Base-by-base conservation (phyloP, 257 asterid species). In the Forsythia viridissima region DNA sequence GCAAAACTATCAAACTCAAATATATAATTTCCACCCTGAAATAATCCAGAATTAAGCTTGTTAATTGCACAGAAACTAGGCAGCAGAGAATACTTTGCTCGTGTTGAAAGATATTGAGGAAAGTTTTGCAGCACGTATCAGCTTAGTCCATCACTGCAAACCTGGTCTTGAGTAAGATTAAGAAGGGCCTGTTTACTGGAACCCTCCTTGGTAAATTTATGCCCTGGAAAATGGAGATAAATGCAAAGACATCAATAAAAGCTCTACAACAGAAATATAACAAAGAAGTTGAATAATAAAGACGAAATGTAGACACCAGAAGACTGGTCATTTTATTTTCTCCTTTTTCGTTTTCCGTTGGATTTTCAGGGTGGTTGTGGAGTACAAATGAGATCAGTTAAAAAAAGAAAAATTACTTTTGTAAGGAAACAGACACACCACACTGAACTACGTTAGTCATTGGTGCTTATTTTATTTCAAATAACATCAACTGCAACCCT, bases 1-100 rank as follows among this genome's bases (percentile, higher is more conserved):
- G 95, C 85, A 84, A 92, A 93, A 80, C 69, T 89, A 71, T 87
- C 92, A 74, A 96, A 93, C 88, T 93, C 96, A 79, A 96, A 92
- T 72, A 93, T 87, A 87, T 86, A 91, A 86, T 76, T 91, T 39
- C 71, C 88, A 16, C 91, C 96, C 98, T 95, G 91, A 78, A 81
- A 86, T 55, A 78, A 80, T 77, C 77, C 78, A 78, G 57, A 74
- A 39, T 44, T 39, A 55, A 73, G 78, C 66, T 39, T 70, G 76
- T 74, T 72, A 86, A 59, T 16, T 40, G 61, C 77, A 80, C 57
- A 39, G 30, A 72, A 42, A 70, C 73, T 69, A 69, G 46, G 51
- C 61, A 76, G 52, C 71, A 7, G 66, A 46, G 34, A 70, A 75
- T 65, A 77, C 42, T 57, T 76, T 34, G 69, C 52, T 39, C 40